Evolutionary conservation across 768 basidiomycete species (phyloP), one percentile per base, ranked within the genome.

Genomic region (Exidia glandulosa): DNA sequence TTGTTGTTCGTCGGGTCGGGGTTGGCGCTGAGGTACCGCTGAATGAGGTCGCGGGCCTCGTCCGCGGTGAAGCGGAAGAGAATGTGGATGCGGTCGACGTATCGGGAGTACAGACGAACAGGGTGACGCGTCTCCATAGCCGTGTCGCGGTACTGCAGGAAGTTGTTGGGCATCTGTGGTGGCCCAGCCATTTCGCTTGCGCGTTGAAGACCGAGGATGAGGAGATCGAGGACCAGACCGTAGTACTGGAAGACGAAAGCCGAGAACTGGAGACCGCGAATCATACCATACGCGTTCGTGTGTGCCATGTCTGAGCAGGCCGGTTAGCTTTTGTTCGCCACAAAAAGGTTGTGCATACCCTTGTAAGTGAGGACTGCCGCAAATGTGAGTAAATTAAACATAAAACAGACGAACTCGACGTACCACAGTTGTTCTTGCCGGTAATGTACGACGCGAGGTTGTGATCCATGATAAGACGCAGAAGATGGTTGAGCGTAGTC

Each of bases 171-270:
- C 82, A 92, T 84, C 68, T 93, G 88, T 1, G 95, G 94, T 2
- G 96, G 96, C 2, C 96, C 96, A 3, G 96, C 96, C 91, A 98
- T 95, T 75, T 98, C 96, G 66, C 92, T 95, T 2, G 96, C 96
- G 50, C 96, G 86, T 68, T 97, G 92, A n/a, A 99, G 80, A 62
- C 96, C 96, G 36, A 99, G 84, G 66, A 99, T 90, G 60, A 99
- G 81, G 41, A 99, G 78, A 72, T 99, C 96, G 50, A 98, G 83
- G 4, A 97, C 90, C 31, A 97, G 81, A 56, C 95, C 95, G 68
- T 98, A 94, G 75, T 93, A 94, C 76, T 98, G 96, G 87, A 99
- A 99, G 67, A 99, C 93, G 71, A 98, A 99, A 36, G 90, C 89
- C 3, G 94, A 96, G 79, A 99, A 99, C 70, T 98, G 96, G 14